A percentile compares a stretch with the other conserved stretches of the same genome.
These are phyloP conservation scores for Didymella pomorum DNA, from an alignment of 2,329 filamentous ascomycete species.

Conservation along the genomic window DNA sequence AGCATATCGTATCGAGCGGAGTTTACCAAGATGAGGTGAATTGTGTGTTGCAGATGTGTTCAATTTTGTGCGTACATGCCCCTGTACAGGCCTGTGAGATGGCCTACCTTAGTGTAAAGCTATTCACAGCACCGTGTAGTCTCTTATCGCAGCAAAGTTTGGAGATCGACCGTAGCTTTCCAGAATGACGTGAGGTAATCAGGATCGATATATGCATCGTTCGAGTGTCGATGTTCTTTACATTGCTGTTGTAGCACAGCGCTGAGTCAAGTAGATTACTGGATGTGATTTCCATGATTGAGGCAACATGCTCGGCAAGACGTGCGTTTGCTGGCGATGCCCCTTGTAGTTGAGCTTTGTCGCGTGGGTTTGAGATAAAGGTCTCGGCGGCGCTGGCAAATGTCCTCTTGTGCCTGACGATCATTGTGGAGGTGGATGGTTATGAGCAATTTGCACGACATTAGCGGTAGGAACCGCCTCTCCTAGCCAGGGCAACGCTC, in stretches of 20 bases:
- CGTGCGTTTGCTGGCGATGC: background rate
- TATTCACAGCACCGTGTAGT: background rate
- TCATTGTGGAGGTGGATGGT: constrained; percentile 19
- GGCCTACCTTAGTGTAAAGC: no score
- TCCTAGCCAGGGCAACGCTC: constrained; percentile 1
- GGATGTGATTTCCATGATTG: background rate
- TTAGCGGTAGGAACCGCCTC: constrained; percentile 1
- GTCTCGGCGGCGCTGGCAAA: constrained; percentile 15
- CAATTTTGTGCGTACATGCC: constrained; percentile 4
- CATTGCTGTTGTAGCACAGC: background rate
- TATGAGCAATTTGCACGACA: constrained; percentile 11
- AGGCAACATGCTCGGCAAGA: background rate
- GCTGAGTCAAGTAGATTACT: background rate
- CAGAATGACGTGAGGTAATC: background rate
- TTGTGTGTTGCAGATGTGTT: background rate
- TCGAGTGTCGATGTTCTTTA: background rate
- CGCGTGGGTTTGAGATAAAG: constrained; percentile 14
- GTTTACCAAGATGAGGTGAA: constrained; percentile 1
- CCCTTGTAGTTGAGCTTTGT: constrained; percentile 10
- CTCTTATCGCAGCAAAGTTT: background rate
- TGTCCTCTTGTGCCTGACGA: constrained; percentile 17
- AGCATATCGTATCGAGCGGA: background rate
- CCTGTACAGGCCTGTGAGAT: background rate
- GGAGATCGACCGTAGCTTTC: background rate
- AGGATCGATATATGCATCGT: background rate